phyloP scores from a whole-genome alignment of 1,284 basidiomycete species.

The Pyrrhoderma lamaoense region DNA sequence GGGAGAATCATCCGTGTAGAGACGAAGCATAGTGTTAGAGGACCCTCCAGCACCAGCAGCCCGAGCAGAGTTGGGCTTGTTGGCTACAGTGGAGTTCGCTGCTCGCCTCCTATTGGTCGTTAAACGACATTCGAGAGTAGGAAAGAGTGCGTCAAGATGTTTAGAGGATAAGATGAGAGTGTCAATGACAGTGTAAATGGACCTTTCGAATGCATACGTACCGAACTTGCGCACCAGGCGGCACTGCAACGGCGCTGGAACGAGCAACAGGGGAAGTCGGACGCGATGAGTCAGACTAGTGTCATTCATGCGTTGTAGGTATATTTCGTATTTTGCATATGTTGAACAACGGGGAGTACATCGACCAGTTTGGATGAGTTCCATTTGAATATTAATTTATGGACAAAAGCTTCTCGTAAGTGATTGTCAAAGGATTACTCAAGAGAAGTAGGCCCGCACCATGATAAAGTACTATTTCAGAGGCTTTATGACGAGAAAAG shows the following conservation, averaged over 20 bases:
- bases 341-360: too few relatives aligned
- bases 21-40: slow-evolving; percentile 95
- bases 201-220: slow-evolving; percentile 38
- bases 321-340: too few relatives aligned
- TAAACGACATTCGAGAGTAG: not conserved
- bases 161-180: too few relatives aligned
- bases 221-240: slow-evolving; percentile 74
- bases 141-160: not conserved
- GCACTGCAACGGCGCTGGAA: slow-evolving; percentile 50
- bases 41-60: slow-evolving; percentile 95
- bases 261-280: slow-evolving; percentile 33
- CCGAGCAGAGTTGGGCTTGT: slow-evolving; percentile 82
- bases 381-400: too few relatives aligned
- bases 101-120: slow-evolving; percentile 72
- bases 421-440: too few relatives aligned
- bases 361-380: too few relatives aligned
- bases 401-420: too few relatives aligned
- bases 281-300: slow-evolving; percentile 57
- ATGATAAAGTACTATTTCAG: too few relatives aligned
- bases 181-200: too few relatives aligned
- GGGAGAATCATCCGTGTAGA: slow-evolving; percentile 97
- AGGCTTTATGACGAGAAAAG: too few relatives aligned
- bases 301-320: slow-evolving; percentile 30
- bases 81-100: slow-evolving; percentile 56
- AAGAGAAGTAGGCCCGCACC: too few relatives aligned